These are phyloP conservation scores for Sporothrix pallida DNA, from an alignment of 2,329 filamentous ascomycete species.

Conservation along the genomic window DNA sequence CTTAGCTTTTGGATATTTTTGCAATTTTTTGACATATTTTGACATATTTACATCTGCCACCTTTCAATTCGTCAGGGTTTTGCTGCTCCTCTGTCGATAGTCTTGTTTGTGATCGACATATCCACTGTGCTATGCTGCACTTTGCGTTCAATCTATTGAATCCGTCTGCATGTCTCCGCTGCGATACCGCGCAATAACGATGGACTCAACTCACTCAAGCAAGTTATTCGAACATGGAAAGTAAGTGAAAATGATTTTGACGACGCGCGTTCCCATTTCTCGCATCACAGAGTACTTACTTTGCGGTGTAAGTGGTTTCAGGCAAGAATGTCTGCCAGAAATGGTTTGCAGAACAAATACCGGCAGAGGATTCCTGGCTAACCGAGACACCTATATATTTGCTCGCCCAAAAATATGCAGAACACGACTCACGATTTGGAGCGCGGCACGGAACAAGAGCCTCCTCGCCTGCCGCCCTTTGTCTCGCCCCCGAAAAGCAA, in stretches of 20 bases:
- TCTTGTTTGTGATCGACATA: not conserved
- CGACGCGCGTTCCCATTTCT: not conserved
- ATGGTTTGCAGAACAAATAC: not conserved
- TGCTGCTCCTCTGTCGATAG: not conserved
- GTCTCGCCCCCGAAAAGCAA: too few relatives aligned
- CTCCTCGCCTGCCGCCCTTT: constrained; percentile 7
- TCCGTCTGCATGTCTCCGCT: not conserved
- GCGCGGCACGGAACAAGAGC: constrained; percentile 10
- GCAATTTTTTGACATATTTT: not conserved
- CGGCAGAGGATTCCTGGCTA: not conserved
- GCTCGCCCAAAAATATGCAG: not conserved
- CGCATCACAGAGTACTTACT: too few relatives aligned
- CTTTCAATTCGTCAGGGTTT: not conserved
- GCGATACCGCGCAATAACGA: not conserved
- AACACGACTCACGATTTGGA: not conserved
- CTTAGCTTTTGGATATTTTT: not conserved
- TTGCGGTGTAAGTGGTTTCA: constrained; percentile 6
- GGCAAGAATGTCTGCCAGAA: not conserved
- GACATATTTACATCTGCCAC: too few relatives aligned
- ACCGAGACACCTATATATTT: not conserved
- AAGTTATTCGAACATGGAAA: not conserved
- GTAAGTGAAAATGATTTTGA: not conserved
- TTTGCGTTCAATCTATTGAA: constrained; percentile 13
- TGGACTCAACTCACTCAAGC: too few relatives aligned
- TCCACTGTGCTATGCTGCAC: not conserved